A percentile compares a stretch with the other conserved stretches of the same genome.
phyloP scores from a whole-genome alignment of 305 asterid species.

The Fraxinus albicans region DNA sequence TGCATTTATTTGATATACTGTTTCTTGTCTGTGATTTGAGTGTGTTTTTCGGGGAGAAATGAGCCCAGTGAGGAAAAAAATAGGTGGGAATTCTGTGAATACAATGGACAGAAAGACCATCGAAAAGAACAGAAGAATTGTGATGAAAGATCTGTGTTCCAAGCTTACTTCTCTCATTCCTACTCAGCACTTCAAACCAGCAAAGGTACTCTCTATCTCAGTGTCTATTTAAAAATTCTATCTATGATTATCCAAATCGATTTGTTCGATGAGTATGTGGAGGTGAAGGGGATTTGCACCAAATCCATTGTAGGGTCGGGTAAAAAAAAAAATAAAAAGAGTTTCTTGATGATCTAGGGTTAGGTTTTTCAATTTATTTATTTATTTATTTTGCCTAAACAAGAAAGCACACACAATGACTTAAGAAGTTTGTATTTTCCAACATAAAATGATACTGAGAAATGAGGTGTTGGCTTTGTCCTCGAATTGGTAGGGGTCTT shows the following conservation, averaged over 20 bases:
- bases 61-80: neutral
- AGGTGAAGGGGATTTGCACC: no score
- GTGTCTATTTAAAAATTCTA: neutral
- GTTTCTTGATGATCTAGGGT: neutral
- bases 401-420: neutral
- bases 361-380: neutral
- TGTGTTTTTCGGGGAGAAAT: neutral
- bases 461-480: no score
- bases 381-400: no score
- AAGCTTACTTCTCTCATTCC: constrained; percentile 45
- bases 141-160: constrained; percentile 37
- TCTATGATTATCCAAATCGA: no score
- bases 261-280: no score
- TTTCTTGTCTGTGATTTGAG: neutral
- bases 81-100: neutral
- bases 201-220: constrained; percentile 31
- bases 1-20: neutral
- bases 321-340: neutral
- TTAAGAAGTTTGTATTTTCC: no score
- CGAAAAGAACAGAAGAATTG: constrained; percentile 44
- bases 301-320: no score
- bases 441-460: no score
- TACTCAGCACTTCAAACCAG: constrained; percentile 30
- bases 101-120: constrained; percentile 31
- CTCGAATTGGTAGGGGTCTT: no score